Evolutionary conservation across 345 rosid species (phyloP).

Genomic region (Clarkia xantiana): DNA sequence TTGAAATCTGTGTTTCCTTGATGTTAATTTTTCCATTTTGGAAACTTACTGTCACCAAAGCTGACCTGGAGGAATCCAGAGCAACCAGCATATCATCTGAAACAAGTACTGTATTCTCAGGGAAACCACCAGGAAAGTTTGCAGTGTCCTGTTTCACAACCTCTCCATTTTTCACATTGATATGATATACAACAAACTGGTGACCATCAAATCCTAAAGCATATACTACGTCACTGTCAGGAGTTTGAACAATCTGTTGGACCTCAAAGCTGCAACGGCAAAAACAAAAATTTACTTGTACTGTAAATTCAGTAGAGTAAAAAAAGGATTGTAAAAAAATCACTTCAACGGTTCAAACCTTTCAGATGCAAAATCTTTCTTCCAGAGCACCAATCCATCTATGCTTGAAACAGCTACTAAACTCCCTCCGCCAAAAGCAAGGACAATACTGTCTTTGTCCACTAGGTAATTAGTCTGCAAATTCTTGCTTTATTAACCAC

Average conservation of each 20-base stretch:
- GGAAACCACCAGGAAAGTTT: conserved; percentile 55
- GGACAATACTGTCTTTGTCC: conserved; percentile 49
- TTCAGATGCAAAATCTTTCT: conserved; percentile 57
- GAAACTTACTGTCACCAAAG: conserved; percentile 42
- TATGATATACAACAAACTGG: conserved; percentile 45
- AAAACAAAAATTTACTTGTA: neutral
- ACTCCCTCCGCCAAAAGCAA: conserved; percentile 56
- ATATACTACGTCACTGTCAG: conserved; percentile 32
- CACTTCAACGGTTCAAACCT: conserved; percentile 35
- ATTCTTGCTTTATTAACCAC: conserved; percentile 1
- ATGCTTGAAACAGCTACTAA: conserved; percentile 76
- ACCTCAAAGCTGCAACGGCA: conserved; percentile 61
- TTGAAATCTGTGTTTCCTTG: conserved; percentile 37
- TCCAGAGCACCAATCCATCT: conserved; percentile 88
- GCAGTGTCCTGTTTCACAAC: conserved; percentile 44
- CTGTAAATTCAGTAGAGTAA: conserved; percentile 2
- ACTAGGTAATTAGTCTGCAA: conserved; percentile 47
- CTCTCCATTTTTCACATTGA: conserved; percentile 62
- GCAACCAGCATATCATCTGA: conserved; percentile 52
- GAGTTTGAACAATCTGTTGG: conserved; percentile 53
- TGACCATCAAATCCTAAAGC: conserved; percentile 59
- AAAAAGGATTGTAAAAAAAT: neutral
- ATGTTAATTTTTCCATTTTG: conserved; percentile 39
- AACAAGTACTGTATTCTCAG: conserved; percentile 45
- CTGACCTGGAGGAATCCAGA: conserved; percentile 51